Evolutionary conservation across 805 yeast species (phyloP), one percentile per base, ranked within the genome.

Genomic region (Kuraishia piskuri): DNA sequence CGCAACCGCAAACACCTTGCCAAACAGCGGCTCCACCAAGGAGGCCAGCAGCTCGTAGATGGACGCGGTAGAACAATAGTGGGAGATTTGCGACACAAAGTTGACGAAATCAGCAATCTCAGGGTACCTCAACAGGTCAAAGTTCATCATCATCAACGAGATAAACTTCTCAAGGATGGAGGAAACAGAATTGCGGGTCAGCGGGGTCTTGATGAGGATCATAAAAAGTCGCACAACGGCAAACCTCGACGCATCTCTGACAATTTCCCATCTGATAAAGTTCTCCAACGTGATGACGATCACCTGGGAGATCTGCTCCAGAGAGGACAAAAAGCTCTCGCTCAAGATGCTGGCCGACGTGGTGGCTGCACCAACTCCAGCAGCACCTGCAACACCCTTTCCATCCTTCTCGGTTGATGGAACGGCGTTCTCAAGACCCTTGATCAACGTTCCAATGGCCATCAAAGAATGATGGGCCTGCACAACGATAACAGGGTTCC

Each of bases 201-300:
- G 73, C 7, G 69, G 68, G 53, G 58, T 55, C 50, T 64, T 68
- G 22, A 81, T 81, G 61, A 94, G 72, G 46, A 92, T 73, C 22
- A 95, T 89, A 53, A 90, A 86, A 59, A 94, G 77, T 57, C 98
- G 79, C 10, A 96, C 89, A 69, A 91, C 84, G 26, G 96, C 82
- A 66, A 88, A 90, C 61, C 97, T 79, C 3, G 92, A 76, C 3
- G 97, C 86, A 59, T 90, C 96, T 64, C 98, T 79, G 49, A 92
- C 81, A 31, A 75, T 74, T 63, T 85, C 90, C 57, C 75, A 76
- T 46, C 79, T 77, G 53, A 83, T 76, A 57, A 90, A 81, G 55
- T 78, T 83, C 56, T 92, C 96, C 57, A 94, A 75, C 1, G 96
- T 88, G 21, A 90, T 90, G 24, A 88, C 67, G 12, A 89, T 88